Evolutionary conservation across 768 basidiomycete genomes (phyloP).

Genomic region (Tephrocybe sp.): DNA sequence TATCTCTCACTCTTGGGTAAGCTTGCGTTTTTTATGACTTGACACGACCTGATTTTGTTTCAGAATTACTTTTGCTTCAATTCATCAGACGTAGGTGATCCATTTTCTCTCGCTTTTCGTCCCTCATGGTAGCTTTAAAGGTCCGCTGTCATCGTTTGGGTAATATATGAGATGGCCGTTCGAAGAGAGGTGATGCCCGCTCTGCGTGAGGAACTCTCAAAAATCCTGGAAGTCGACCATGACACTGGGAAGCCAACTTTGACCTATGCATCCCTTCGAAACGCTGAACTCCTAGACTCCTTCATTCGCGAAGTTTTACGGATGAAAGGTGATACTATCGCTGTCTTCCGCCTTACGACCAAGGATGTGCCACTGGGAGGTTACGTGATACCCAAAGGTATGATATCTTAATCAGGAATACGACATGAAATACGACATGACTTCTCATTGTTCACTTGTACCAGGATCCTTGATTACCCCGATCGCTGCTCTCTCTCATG

Average conservation of each 20-base stretch:
- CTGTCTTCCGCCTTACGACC: slow-evolving; percentile 4
- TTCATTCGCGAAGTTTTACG: slow-evolving; percentile 11
- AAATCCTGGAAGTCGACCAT: not conserved
- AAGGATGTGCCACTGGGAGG: slow-evolving; percentile 8
- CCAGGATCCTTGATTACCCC: slow-evolving; percentile 6
- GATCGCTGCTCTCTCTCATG: slow-evolving; percentile 5
- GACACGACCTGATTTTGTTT: not conserved
- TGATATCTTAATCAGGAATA: not conserved
- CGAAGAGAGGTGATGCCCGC: not conserved
- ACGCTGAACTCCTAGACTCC: slow-evolving; percentile 9
- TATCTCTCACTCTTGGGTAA: slow-evolving; percentile 8
- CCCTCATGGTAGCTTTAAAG: not conserved
- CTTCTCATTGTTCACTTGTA: not conserved
- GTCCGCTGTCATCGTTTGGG: slow-evolving; percentile 9
- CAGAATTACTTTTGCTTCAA: slow-evolving; percentile 7
- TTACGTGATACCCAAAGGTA: slow-evolving; percentile 11
- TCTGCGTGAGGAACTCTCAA: slow-evolving; percentile 3
- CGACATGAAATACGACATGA: not conserved
- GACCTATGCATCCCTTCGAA: slow-evolving; percentile 7
- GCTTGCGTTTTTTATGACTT: not conserved
- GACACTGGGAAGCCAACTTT: slow-evolving; percentile 2
- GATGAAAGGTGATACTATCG: slow-evolving; percentile 10
- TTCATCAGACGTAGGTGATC: slow-evolving; percentile 9
- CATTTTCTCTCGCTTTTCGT: not conserved
- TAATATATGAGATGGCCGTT: slow-evolving; percentile 8